Evolutionary conservation across 345 rosid genomes (phyloP).

Genomic region (Aegle marmelos): DNA sequence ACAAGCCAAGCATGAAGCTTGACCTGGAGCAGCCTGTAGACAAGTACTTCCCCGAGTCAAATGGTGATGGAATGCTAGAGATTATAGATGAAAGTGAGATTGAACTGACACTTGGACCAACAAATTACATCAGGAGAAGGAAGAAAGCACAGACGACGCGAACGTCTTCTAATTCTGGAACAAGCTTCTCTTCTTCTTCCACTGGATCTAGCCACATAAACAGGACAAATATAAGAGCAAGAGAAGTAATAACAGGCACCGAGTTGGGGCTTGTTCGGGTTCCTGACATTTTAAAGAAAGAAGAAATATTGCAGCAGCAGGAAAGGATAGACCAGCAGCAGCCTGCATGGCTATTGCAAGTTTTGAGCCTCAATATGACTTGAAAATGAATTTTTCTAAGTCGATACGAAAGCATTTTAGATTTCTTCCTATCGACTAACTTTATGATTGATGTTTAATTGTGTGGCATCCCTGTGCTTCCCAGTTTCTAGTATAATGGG

Average conservation of each 20-base stretch:
- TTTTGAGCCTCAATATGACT: conserved; percentile 69
- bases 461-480: conserved; percentile 21
- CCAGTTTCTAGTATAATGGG: conserved; percentile 16
- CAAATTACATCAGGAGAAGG: conserved; percentile 38
- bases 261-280: conserved; percentile 27
- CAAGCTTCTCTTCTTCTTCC: conserved; percentile 73
- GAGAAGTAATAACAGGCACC: conserved; percentile 14
- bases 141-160: conserved; percentile 37
- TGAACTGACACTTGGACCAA: conserved; percentile 80
- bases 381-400: conserved; percentile 23
- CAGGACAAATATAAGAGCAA: conserved; percentile 19
- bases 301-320: conserved; percentile 47
- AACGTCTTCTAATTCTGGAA: conserved; percentile 47
- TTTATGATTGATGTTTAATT: conserved; percentile 23
- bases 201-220: conserved; percentile 63
- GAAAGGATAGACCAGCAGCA: conserved; percentile 45
- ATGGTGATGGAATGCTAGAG: conserved; percentile 27
- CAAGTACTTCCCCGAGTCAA: conserved; percentile 30
- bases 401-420: conserved; percentile 33
- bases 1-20: conserved; percentile 21
- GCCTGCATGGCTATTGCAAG: conserved; percentile 83
- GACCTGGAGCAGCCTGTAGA: conserved; percentile 40
- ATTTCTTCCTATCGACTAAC: conserved; percentile 36
- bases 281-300: conserved; percentile 34
- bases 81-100: conserved; percentile 77